phyloP scores from a whole-genome alignment of 306 rosid species.

The Prunus fruticosa region DNA sequence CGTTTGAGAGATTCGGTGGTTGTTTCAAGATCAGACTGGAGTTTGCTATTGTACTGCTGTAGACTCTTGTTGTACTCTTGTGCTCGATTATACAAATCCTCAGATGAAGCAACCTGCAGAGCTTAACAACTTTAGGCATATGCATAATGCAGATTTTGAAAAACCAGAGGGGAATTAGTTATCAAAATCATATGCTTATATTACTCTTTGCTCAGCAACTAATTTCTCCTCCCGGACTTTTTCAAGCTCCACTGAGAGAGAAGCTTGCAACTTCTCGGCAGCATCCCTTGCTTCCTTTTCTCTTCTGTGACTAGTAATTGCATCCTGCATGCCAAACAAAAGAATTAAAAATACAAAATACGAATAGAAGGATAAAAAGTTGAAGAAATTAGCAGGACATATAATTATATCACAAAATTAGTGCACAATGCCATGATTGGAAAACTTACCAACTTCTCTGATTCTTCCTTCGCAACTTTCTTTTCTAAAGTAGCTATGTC shows the following conservation, averaged over 20 bases:
- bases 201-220: conserved; percentile 71
- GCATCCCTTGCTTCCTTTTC: conserved; percentile 74
- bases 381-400: conserved; percentile 1
- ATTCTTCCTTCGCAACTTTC: conserved; percentile 58
- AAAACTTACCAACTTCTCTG: conserved; percentile 63
- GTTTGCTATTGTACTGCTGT: conserved; percentile 78
- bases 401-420: conserved; percentile 15
- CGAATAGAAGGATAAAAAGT: neutral
- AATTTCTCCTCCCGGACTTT: conserved; percentile 58
- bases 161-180: neutral
- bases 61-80: conserved; percentile 88
- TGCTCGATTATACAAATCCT: conserved; percentile 70
- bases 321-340: conserved; percentile 50
- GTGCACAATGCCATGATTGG: conserved; percentile 7
- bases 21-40: conserved; percentile 69
- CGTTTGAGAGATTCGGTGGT: conserved; percentile 61
- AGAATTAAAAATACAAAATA: neutral
- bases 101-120: conserved; percentile 69
- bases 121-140: neutral
- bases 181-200: neutral
- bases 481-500: conserved; percentile 52
- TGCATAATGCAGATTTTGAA: neutral
- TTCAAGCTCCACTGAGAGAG: conserved; percentile 65
- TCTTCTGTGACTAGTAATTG: conserved; percentile 50
- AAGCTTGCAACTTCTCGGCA: conserved; percentile 49